phyloP scores from a whole-genome alignment of 495 filamentous ascomycete species.

The Aspergillus steynii region DNA sequence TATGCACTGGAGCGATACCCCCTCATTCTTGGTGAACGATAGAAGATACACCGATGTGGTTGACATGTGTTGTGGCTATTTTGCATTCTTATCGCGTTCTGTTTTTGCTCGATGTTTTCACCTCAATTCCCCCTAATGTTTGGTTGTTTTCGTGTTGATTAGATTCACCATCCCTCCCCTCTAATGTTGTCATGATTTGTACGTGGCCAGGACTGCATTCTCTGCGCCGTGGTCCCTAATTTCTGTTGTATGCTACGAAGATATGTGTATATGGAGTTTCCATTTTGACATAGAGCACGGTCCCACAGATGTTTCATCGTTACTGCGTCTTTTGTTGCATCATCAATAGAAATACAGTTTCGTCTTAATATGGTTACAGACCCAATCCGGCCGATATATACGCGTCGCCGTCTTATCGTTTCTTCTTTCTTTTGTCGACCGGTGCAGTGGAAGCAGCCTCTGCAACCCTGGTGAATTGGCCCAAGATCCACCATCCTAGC shows the following conservation, averaged over 20 bases:
- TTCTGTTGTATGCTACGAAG: slow-evolving; percentile 1
- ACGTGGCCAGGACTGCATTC: not conserved
- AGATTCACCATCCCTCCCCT: not conserved
- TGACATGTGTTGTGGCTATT: slow-evolving; percentile 2
- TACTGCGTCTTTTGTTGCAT: not conserved
- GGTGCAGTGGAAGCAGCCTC: not conserved
- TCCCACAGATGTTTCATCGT: not conserved
- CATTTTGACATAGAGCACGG: not conserved
- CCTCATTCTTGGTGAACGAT: not conserved
- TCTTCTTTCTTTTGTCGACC: slow-evolving; percentile 25
- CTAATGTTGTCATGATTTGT: not conserved
- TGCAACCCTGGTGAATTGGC: slow-evolving; percentile 31
- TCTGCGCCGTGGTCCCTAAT: not conserved
- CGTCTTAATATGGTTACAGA: not conserved
- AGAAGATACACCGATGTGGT: not conserved
- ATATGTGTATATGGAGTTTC: not conserved
- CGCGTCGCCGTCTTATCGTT: slow-evolving; percentile 5
- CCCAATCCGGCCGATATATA: not conserved
- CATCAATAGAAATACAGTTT: not conserved
- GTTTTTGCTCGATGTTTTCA: not conserved
- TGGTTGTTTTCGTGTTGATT: slow-evolving; percentile 4
- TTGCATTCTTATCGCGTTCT: not conserved
- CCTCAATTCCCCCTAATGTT: slow-evolving; percentile 28
- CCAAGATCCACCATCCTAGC: slow-evolving; percentile 34
- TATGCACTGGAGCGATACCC: not conserved